Percentiles rank a stretch among this genome's conserved stretches.
Conservation (phyloP, 2,329 filamentous ascomycete species). For the Coleophoma crateriformis region DNA sequence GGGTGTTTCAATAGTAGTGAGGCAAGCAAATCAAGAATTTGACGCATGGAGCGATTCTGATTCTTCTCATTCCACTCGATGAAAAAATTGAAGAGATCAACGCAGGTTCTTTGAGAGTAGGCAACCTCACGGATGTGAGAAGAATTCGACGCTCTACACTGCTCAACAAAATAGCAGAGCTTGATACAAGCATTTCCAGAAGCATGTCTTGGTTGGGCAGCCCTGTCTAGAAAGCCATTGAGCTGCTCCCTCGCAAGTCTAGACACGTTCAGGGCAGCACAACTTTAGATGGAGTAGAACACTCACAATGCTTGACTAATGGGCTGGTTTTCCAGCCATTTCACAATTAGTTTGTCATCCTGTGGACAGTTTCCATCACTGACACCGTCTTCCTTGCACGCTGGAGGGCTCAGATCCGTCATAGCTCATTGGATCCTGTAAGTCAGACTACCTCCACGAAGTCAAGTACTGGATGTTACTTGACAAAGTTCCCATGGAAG, state of each 20-base stretch:
- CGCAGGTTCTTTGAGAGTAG: slow-evolving; percentile 41
- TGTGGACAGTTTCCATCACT: slow-evolving; percentile 5
- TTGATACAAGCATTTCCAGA: slow-evolving; percentile 54
- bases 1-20: slow-evolving; percentile 47
- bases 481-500: too few relatives aligned
- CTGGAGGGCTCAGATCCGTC: not conserved
- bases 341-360: slow-evolving; percentile 19
- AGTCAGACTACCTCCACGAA: too few relatives aligned
- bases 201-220: slow-evolving; percentile 43
- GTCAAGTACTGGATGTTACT: too few relatives aligned
- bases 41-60: slow-evolving; percentile 56
- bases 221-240: slow-evolving; percentile 16
- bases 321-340: slow-evolving; percentile 38
- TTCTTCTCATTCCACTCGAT: slow-evolving; percentile 64
- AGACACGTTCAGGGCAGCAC: slow-evolving; percentile 8
- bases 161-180: slow-evolving; percentile 57
- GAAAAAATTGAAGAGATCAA: slow-evolving; percentile 54
- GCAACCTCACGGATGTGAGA: slow-evolving; percentile 40
- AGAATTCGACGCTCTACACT: slow-evolving; percentile 45
- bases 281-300: slow-evolving; percentile 1
- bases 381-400: not conserved
- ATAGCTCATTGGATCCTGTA: not conserved
- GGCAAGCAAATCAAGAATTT: slow-evolving; percentile 53
- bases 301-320: slow-evolving; percentile 31
- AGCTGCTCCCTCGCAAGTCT: slow-evolving; percentile 18